Percentiles rank a stretch among this genome's conserved stretches.
Conservation (phyloP, 441 rosid genomes). For the Pelargonium citronellum region DNA sequence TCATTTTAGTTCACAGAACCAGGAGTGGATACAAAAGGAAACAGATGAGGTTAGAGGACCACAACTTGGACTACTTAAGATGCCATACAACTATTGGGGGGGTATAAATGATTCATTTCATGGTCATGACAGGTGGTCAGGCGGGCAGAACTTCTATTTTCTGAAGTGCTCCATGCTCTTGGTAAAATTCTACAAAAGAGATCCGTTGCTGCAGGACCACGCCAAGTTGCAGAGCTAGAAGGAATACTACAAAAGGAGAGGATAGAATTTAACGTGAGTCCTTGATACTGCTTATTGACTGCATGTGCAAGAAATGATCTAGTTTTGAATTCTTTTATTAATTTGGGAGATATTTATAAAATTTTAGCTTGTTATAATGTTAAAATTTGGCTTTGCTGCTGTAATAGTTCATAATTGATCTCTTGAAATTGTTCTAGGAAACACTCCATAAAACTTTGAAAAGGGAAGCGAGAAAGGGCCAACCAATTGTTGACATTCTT, state of each 20-base stretch:
- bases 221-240: constrained; percentile 59
- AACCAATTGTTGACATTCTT: constrained; percentile 67
- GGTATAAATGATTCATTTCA: constrained; percentile 20
- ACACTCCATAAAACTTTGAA: constrained; percentile 51
- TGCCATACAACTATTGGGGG: constrained; percentile 14
- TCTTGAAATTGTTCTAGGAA: constrained; percentile 45
- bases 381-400: too few relatives aligned
- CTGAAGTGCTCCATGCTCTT: constrained; percentile 67
- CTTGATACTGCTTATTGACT: neutral
- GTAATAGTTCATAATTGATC: too few relatives aligned
- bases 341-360: neutral
- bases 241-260: constrained; percentile 65
- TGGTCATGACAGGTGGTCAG: constrained; percentile 51
- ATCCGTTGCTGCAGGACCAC: constrained; percentile 32
- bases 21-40: constrained; percentile 85
- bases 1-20: constrained; percentile 61
- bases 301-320: neutral
- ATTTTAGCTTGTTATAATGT: neutral
- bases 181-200: constrained; percentile 52
- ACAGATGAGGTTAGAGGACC: constrained; percentile 51
- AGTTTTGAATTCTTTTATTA: too few relatives aligned
- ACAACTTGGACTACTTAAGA: constrained; percentile 15
- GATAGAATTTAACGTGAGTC: constrained; percentile 70
- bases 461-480: constrained; percentile 55
- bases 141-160: constrained; percentile 74